Evolutionary conservation across 208 protist species (phyloP).

Genomic region (Trypanosoma conorhini): DNA sequence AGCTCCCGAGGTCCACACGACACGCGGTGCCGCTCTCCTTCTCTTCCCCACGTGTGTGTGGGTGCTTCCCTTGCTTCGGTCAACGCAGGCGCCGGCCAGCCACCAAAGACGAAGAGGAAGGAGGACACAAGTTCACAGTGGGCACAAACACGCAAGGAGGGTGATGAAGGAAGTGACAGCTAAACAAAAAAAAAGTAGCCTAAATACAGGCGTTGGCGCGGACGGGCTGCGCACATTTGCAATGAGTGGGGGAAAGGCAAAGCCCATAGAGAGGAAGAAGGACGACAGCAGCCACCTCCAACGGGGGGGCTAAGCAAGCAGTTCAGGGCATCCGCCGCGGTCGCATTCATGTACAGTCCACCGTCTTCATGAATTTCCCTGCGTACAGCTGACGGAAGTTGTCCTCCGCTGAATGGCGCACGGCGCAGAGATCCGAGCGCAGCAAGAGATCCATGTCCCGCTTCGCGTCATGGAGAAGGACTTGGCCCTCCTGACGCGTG

Average conservation of each 20-base stretch:
- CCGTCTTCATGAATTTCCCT: conserved; percentile 55
- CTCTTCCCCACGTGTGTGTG: no score
- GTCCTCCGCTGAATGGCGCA: conserved; percentile 44
- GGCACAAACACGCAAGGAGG: not conserved
- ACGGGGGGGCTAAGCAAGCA: not conserved
- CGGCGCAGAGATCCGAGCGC: conserved; percentile 48
- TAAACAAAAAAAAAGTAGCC: no score
- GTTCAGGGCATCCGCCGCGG: not conserved
- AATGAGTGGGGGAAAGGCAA: not conserved
- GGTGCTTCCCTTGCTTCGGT: no score
- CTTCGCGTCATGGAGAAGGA: conserved; percentile 46
- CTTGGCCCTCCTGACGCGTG: conserved; percentile 28
- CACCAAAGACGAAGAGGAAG: not conserved
- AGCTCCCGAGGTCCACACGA: no score
- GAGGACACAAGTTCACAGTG: not conserved
- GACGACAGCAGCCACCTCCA: not conserved
- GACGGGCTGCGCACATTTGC: not conserved
- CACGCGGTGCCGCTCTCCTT: no score
- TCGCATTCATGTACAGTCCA: conserved; percentile 61
- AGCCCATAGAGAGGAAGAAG: not conserved
- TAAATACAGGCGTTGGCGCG: no score
- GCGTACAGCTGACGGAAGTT: conserved; percentile 70
- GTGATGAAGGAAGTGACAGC: not conserved
- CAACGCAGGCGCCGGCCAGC: not conserved
- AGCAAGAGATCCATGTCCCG: conserved; percentile 61